phyloP scores from a whole-genome alignment of 306 rosid species.

The Comarum palustre region DNA sequence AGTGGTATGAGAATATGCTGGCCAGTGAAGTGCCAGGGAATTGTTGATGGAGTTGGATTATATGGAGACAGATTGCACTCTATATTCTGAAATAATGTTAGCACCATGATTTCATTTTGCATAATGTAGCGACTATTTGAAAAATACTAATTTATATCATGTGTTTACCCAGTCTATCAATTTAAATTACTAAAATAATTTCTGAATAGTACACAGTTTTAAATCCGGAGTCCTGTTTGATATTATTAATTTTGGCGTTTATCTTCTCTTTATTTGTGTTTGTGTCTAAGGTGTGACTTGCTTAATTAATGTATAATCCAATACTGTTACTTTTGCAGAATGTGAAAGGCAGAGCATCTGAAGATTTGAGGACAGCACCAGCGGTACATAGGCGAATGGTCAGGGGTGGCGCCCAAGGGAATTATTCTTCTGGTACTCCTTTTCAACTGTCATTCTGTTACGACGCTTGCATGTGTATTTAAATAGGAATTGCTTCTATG shows the following conservation, averaged over 20 bases:
- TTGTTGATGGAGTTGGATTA: neutral
- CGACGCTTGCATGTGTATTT: too few species aligned
- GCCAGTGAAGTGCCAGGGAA: neutral
- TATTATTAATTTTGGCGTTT: neutral
- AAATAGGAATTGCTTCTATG: neutral
- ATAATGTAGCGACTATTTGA: neutral
- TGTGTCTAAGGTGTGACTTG: neutral
- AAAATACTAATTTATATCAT: neutral
- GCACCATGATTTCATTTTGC: neutral
- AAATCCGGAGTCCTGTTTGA: neutral
- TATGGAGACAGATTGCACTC: neutral
- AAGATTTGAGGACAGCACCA: slow-evolving; percentile 44
- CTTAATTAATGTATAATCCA: neutral
- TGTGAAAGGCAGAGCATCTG: slow-evolving; percentile 36
- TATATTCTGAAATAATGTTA: neutral
- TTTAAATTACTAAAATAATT: neutral
- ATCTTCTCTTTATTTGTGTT: neutral
- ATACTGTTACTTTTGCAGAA: slow-evolving; percentile 40
- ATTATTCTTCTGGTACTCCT: slow-evolving; percentile 37
- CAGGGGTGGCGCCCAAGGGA: slow-evolving; percentile 62
- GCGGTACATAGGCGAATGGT: slow-evolving; percentile 51
- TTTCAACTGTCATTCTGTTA: slow-evolving; percentile 25
- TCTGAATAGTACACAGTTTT: neutral
- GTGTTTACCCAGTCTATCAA: neutral
- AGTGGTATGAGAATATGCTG: neutral